Evolutionary conservation across 2,329 filamentous ascomycete species (phyloP).

Genomic region (Pyrenochaeta sp.): DNA sequence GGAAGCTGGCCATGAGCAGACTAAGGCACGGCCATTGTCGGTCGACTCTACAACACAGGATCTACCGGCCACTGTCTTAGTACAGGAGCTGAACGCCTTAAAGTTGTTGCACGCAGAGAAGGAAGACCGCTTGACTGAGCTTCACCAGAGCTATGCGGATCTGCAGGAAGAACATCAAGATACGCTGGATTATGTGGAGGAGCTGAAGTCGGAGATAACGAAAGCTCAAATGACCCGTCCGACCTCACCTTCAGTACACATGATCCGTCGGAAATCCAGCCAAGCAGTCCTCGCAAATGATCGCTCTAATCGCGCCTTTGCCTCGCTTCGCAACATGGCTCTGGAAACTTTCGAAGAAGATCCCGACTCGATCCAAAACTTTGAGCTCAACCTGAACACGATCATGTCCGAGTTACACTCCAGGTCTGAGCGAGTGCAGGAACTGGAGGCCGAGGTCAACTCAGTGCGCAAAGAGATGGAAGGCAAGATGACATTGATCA

Average conservation of each 20-base stretch:
- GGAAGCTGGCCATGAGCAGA: slow-evolving; percentile 68
- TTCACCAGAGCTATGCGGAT: slow-evolving; percentile 81
- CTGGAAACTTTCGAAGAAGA: slow-evolving; percentile 82
- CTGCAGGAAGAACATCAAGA: slow-evolving; percentile 84
- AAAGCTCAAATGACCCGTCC: slow-evolving; percentile 73
- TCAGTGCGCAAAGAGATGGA: slow-evolving; percentile 96
- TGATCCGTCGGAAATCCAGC: slow-evolving; percentile 92
- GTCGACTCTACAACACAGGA: slow-evolving; percentile 28
- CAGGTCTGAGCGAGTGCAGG: slow-evolving; percentile 87
- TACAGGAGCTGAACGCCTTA: slow-evolving; percentile 74
- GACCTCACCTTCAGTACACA: slow-evolving; percentile 71
- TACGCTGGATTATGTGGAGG: slow-evolving; percentile 84
- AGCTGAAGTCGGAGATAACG: slow-evolving; percentile 85
- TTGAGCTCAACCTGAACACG: slow-evolving; percentile 88
- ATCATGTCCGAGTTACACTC: slow-evolving; percentile 91
- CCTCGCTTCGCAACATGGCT: slow-evolving; percentile 87
- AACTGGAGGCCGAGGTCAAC: slow-evolving; percentile 84
- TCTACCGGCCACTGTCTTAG: slow-evolving; percentile 21
- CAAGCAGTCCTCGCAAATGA: slow-evolving; percentile 88
- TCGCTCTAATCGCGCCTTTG: slow-evolving; percentile 89
- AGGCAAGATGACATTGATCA: slow-evolving; percentile 93
- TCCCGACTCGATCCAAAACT: slow-evolving; percentile 87
- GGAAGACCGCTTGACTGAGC: slow-evolving; percentile 74
- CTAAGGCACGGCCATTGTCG: slow-evolving; percentile 55
- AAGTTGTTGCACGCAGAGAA: slow-evolving; percentile 77